Evolutionary conservation across 2,329 filamentous ascomycete genomes (phyloP).

Genomic region (Raffaelea arxii): DNA sequence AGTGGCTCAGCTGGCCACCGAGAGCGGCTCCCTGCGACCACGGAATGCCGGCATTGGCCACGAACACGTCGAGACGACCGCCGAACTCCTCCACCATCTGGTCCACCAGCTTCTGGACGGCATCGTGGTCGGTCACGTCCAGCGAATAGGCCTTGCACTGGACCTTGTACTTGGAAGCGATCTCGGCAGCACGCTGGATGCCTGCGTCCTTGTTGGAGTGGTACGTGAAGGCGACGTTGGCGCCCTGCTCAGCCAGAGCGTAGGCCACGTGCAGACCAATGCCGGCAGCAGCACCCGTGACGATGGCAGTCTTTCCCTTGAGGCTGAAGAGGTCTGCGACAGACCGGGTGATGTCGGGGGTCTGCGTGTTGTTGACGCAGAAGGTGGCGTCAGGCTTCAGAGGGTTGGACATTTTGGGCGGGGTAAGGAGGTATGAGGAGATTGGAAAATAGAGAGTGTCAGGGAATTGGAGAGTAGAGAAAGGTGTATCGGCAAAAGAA

Average conservation of each 20-base stretch:
- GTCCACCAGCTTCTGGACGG: conserved; percentile 20
- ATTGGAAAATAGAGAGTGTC: too few relatives aligned
- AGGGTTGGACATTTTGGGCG: too few relatives aligned
- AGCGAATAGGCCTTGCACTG: conserved; percentile 11
- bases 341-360: too few relatives aligned
- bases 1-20: conserved; percentile 20
- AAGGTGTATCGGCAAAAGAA: too few relatives aligned
- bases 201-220: conserved; percentile 9
- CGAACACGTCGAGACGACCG: conserved; percentile 23
- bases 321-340: too few relatives aligned
- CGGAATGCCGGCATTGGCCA: conserved; percentile 25
- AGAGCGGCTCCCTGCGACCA: conserved; percentile 21
- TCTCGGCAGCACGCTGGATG: conserved; percentile 9
- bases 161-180: conserved; percentile 12
- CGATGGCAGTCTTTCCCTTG: conserved; percentile 42
- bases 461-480: too few relatives aligned
- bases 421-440: too few relatives aligned
- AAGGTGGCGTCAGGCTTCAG: too few relatives aligned
- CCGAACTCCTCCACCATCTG: conserved; percentile 22
- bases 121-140: conserved; percentile 11
- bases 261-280: conserved; percentile 49
- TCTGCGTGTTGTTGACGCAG: too few relatives aligned
- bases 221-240: conserved; percentile 26
- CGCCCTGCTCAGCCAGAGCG: conserved; percentile 47
- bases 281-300: conserved; percentile 47